phyloP scores from a whole-genome alignment of 495 filamentous ascomycete species.

The Elaphomyces granulatus region DNA sequence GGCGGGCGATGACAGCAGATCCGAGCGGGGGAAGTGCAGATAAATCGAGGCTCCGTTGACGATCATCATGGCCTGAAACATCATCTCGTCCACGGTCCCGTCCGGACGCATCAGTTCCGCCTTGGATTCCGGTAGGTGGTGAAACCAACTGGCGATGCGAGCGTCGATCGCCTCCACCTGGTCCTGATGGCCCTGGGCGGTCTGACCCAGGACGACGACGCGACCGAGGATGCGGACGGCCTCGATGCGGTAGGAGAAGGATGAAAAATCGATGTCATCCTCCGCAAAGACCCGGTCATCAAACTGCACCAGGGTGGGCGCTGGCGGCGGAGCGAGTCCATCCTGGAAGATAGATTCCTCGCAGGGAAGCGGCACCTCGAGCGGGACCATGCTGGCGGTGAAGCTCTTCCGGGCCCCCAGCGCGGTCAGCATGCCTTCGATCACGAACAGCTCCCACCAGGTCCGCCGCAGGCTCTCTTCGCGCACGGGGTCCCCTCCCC shows the following conservation, averaged over 20 bases:
- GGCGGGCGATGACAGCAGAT: slow-evolving; percentile 33
- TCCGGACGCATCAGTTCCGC: slow-evolving; percentile 51
- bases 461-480: slow-evolving; percentile 72
- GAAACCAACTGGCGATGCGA: slow-evolving; percentile 65
- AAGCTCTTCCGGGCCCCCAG: slow-evolving; percentile 25
- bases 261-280: slow-evolving; percentile 33
- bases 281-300: slow-evolving; percentile 32
- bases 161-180: slow-evolving; percentile 49
- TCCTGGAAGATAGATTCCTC: slow-evolving; percentile 36
- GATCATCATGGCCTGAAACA: slow-evolving; percentile 85
- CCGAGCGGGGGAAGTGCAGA: slow-evolving; percentile 35
- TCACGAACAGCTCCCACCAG: slow-evolving; percentile 83
- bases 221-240: slow-evolving; percentile 60
- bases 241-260: slow-evolving; percentile 37
- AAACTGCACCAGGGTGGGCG: slow-evolving; percentile 29
- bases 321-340: slow-evolving; percentile 20
- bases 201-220: slow-evolving; percentile 40
- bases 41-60: slow-evolving; percentile 42
- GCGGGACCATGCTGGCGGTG: slow-evolving; percentile 22
- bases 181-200: slow-evolving; percentile 28
- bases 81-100: slow-evolving; percentile 65
- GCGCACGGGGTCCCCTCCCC: slow-evolving; percentile 37
- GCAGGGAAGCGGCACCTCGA: slow-evolving; percentile 29
- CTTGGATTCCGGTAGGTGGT: slow-evolving; percentile 68
- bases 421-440: slow-evolving; percentile 46